Base-by-base conservation (phyloP, 2,329 filamentous ascomycete species). In the Penicillium sp. region DNA sequence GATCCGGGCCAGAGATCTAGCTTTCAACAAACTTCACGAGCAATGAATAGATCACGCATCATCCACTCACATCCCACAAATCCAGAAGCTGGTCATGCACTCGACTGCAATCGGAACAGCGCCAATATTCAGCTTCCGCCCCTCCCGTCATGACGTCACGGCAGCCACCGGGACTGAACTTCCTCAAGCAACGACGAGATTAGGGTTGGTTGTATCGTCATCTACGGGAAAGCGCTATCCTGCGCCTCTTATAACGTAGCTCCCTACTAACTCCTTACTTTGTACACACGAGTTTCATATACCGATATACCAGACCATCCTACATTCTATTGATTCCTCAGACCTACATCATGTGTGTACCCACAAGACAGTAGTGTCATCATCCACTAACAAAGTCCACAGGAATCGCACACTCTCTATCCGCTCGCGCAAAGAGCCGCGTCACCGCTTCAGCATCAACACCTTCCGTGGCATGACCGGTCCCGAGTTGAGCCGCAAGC, bases 391-490 rank as follows among this genome's bases (percentile, higher is more conserved):
- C 35, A 22, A 39, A 25, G 13, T 11, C 24, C 14, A 13, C 18
- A 77, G 74, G 74, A 73, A 76, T 55, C 73, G 74, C 50, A 68
- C 67, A 48, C 62, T 75, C 2, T 76, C 73, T 31, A 66, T 73
- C 54, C 69, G 73, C 30, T 67, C 69, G 61, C 67, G 64, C 61
- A 66, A 51, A 53, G 68, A 67, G 46, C 56, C 60, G 22, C 68
- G 69, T n/a, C 85, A 89, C 69, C 86, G 85, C 66, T 96, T 97
- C 77, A 88, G 86, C 53, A 88, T 97, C 77, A 85, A 83, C 59
- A 94, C 90, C 18, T 84, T 99, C 49, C 90, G 92, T 46, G 90
- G 90, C 50, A 84, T 86, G 44, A 82, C 87, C 63, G 90, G 96
- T 69, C 90, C 92, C 4, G 91, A 96, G 72, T 83, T 96, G 25